These are phyloP conservation scores for Xylaria multiplex DNA, from an alignment of 2,329 filamentous ascomycete species.

Conservation along the genomic window DNA sequence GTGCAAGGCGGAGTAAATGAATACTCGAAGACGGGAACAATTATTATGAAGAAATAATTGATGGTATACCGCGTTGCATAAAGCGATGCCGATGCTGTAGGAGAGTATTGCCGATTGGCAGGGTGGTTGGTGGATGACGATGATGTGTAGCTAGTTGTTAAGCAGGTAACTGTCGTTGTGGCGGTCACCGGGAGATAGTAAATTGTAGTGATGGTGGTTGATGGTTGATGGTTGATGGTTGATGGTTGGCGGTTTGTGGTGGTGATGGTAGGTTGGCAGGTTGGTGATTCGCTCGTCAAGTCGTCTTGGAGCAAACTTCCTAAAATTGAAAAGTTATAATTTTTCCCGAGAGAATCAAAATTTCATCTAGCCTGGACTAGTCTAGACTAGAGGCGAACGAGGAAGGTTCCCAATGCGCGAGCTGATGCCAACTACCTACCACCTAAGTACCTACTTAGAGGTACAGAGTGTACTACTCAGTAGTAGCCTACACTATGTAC, in stretches of 20 bases:
- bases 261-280: background rate
- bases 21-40: constrained; percentile 6
- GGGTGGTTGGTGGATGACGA: constrained; percentile 5
- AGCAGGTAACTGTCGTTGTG: constrained; percentile 11
- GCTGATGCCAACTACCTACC: too few species aligned
- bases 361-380: constrained; percentile 24
- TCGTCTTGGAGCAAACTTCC: constrained; percentile 10
- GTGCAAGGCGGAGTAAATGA: background rate
- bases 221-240: constrained; percentile 12
- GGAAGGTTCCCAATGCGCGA: too few species aligned
- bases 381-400: background rate
- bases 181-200: constrained; percentile 5
- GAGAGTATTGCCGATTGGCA: constrained; percentile 17
- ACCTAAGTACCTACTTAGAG: too few species aligned
- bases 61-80: constrained; percentile 20
- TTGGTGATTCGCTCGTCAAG: constrained; percentile 2
- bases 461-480: too few species aligned
- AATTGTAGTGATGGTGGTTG: constrained; percentile 22
- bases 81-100: constrained; percentile 22
- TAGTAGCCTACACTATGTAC: too few species aligned
- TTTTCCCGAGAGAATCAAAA: constrained; percentile 32
- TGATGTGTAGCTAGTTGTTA: constrained; percentile 14
- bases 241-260: constrained; percentile 4
- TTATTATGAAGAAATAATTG: constrained; percentile 9
- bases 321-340: constrained; percentile 21